These are phyloP conservation scores for Penicillium psychrofluorescens DNA, from an alignment of 495 filamentous ascomycete species.

Conservation along the genomic window DNA sequence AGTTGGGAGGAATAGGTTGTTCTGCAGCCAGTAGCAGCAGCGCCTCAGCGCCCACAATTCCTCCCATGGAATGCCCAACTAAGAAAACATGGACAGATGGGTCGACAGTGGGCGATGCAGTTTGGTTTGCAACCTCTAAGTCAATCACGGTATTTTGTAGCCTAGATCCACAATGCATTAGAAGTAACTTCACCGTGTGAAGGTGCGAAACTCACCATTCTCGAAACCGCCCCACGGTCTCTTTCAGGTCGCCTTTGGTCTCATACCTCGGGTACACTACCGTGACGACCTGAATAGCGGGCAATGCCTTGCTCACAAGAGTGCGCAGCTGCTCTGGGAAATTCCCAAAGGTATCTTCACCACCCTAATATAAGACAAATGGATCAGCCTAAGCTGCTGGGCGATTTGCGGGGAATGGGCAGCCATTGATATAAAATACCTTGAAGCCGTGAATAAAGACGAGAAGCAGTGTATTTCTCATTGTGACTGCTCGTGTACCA, in stretches of 20 bases:
- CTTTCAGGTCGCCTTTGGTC: conserved; percentile 77
- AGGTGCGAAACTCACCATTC: conserved; percentile 59
- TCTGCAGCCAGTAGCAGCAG: conserved; percentile 64
- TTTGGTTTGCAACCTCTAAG: conserved; percentile 77
- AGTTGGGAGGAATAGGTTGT: conserved; percentile 47
- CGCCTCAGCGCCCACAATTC: conserved; percentile 89
- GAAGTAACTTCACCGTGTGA: not conserved
- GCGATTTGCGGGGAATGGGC: conserved; percentile 6
- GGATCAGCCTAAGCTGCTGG: not conserved
- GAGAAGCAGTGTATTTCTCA: conserved; percentile 84
- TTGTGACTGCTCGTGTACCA: conserved; percentile 23
- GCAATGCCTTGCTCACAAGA: conserved; percentile 62
- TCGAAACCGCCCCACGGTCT: conserved; percentile 72
- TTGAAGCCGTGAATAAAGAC: conserved; percentile 98
- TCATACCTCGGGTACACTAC: conserved; percentile 86
- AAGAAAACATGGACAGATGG: conserved; percentile 80
- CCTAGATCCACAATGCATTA: conserved; percentile 39
- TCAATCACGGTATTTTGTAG: conserved; percentile 89
- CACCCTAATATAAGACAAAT: conserved; percentile 50
- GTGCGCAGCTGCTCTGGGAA: conserved; percentile 70
- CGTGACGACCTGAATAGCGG: conserved; percentile 61
- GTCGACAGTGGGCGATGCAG: conserved; percentile 79
- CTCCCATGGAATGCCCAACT: conserved; percentile 93
- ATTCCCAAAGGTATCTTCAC: conserved; percentile 75
- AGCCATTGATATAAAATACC: conserved; percentile 36